Conservation (phyloP, 257 asterid species). For the Rauvolfia tetraphylla region DNA sequence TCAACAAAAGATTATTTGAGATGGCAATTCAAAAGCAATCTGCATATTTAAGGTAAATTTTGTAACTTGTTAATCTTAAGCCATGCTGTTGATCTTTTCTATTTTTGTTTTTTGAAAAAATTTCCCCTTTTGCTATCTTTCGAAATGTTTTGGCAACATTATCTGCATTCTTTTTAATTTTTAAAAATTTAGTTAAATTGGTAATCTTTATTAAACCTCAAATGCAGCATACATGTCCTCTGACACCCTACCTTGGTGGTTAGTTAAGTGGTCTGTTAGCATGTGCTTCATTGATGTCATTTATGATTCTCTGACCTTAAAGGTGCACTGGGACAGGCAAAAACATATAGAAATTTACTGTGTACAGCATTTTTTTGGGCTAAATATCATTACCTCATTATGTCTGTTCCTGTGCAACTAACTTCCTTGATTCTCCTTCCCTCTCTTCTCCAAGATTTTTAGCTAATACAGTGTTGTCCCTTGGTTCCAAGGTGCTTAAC, state of each 20-base stretch:
- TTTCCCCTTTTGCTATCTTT: no score
- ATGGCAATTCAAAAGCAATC: no score
- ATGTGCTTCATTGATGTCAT: neutral
- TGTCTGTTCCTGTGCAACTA: neutral
- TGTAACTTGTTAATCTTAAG: neutral
- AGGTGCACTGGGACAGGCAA: neutral
- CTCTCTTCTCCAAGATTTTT: neutral
- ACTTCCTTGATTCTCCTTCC: neutral
- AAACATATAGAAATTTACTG: neutral
- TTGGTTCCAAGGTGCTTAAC: slow-evolving; percentile 62
- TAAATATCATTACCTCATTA: neutral
- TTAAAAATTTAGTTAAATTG: neutral
- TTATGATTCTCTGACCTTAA: neutral
- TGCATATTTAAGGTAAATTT: neutral
- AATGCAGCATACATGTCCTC: neutral
- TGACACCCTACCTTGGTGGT: neutral
- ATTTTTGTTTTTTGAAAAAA: no score
- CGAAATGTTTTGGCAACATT: no score
- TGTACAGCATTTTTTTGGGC: neutral
- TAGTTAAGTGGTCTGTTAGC: neutral
- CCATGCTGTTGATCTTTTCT: neutral
- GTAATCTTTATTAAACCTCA: neutral
- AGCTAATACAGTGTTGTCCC: neutral
- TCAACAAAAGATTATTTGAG: slow-evolving; percentile 1
- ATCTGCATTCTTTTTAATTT: no score